phyloP scores from a whole-genome alignment of 2,329 filamentous ascomycete species.

The Leptographium galeiforme region DNA sequence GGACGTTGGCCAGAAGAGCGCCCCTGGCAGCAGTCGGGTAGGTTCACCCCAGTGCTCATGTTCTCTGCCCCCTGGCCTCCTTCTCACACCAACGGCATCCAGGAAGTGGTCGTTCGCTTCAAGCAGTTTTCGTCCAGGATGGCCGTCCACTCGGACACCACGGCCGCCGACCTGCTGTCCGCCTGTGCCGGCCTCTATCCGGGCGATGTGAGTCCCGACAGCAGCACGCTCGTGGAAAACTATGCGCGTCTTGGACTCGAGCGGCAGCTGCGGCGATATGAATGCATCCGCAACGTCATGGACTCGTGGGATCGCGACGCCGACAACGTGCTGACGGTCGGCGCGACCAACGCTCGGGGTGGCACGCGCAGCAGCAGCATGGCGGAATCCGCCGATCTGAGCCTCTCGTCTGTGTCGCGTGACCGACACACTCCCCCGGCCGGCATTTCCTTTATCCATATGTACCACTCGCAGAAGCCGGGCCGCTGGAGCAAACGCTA shows the following conservation, averaged over 20 bases:
- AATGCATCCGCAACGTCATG: conserved; percentile 74
- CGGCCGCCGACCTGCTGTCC: conserved; percentile 56
- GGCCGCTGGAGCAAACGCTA: conserved; percentile 84
- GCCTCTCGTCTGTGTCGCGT: conserved; percentile 48
- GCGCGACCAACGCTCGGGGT: conserved; percentile 41
- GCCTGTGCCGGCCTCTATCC: conserved; percentile 49
- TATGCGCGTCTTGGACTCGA: conserved; percentile 67
- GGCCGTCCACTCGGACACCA: conserved; percentile 63
- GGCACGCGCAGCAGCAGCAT: conserved; percentile 14
- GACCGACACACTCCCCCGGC: conserved; percentile 40
- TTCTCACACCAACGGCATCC: neutral
- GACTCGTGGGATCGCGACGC: conserved; percentile 83
- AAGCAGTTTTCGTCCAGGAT: conserved; percentile 55
- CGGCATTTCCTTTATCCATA: conserved; percentile 48
- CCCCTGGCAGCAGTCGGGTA: neutral
- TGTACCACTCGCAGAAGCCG: conserved; percentile 69
- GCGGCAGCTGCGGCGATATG: conserved; percentile 71
- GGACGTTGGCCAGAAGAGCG: neutral
- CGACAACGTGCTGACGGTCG: conserved; percentile 60
- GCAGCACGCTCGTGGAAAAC: conserved; percentile 62
- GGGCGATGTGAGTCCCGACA: conserved; percentile 47
- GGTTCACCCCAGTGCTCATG: neutral
- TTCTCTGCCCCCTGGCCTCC: conserved; percentile 12
- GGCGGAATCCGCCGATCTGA: conserved; percentile 39
- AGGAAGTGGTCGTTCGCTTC: conserved; percentile 46